phyloP scores from a whole-genome alignment of 805 yeast species.

The Wickerhamiella spandovensis region DNA sequence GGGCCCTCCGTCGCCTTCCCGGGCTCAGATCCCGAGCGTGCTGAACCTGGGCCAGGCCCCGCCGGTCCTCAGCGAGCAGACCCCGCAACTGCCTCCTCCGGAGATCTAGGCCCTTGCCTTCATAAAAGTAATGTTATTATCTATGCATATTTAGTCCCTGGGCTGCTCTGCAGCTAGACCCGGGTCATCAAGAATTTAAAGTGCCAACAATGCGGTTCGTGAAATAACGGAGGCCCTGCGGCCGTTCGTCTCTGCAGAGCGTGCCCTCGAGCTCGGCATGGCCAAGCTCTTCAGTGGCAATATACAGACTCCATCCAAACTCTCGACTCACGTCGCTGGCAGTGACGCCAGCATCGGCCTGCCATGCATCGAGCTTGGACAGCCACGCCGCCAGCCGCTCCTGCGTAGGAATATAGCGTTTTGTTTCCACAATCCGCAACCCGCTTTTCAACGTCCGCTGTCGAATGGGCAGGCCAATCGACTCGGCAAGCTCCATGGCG shows the following conservation, averaged over 20 bases:
- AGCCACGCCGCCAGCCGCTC: constrained; percentile 14
- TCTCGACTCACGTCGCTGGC: constrained; percentile 32
- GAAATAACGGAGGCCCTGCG: constrained; percentile 53
- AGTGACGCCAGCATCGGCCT: constrained; percentile 22
- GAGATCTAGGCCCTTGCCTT: background rate
- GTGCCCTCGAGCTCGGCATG: constrained; percentile 43
- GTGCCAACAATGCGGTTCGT: constrained; percentile 27
- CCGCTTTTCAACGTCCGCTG: constrained; percentile 31
- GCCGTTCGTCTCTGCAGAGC: constrained; percentile 53
- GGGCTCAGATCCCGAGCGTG: constrained; percentile 10
- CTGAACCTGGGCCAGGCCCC: constrained; percentile 5
- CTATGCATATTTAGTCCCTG: background rate
- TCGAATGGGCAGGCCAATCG: constrained; percentile 43
- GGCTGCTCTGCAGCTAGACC: too few species aligned
- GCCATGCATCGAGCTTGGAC: constrained; percentile 14
- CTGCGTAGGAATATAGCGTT: constrained; percentile 9
- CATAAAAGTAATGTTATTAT: background rate
- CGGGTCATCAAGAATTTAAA: too few species aligned
- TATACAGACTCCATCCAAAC: constrained; percentile 54
- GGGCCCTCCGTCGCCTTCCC: constrained; percentile 14
- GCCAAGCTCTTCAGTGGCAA: constrained; percentile 51
- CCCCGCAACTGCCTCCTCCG: constrained; percentile 1
- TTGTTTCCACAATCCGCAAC: constrained; percentile 25
- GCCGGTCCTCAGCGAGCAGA: constrained; percentile 3
- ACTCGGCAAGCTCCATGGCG: constrained; percentile 45